Base-by-base conservation (phyloP, 768 basidiomycete genomes). In the Lactifluus volemus region DNA sequence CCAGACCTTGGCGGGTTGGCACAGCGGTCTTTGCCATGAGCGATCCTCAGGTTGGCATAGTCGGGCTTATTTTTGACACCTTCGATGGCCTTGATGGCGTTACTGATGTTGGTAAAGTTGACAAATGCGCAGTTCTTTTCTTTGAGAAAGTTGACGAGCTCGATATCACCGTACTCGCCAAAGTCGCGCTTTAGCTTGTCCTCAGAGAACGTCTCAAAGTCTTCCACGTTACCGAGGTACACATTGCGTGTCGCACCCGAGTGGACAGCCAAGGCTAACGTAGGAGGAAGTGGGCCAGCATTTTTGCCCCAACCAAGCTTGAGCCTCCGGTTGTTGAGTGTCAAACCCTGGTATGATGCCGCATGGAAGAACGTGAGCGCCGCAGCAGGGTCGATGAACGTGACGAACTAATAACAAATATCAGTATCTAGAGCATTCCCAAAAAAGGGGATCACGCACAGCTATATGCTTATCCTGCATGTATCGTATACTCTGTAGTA, bases 261-360 rank as follows among this genome's bases (percentile, higher is more conserved):
- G 71, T 95, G 91, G 2, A 99, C 90, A 0, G 92, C 90, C 63
- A 95, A 79, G 32, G 92, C 88, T 42, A 97, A 79, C 2, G 85
- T 82, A 15, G 94, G 88, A 17, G 86, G 82, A 15, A 96, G 78
- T 17, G 93, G 88, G 5, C 93, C 94, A 15, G 92, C 86, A 69
- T 90, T 90, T 81, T 96, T 98, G 60, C 96, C 96, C 97, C 96
- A 99, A 50, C 96, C 95, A 67, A 98, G 85, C 78, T 98, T 98
- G 64, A 98, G 82, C 30, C 94, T 85, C 47, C 95, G 87, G 73
- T 93, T 92, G 77, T 93, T 95, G 60, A 98, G 78, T 25, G 88
- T 92, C 58, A 99, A 77, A 6, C 95, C 94, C 66, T 93, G 88
- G 70, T 85, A 88, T 1, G 87, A 85, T 15, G 96, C 93, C 41